phyloP scores from a whole-genome alignment of 176 grass and related monocot genomes.

The Musa itinerans region DNA sequence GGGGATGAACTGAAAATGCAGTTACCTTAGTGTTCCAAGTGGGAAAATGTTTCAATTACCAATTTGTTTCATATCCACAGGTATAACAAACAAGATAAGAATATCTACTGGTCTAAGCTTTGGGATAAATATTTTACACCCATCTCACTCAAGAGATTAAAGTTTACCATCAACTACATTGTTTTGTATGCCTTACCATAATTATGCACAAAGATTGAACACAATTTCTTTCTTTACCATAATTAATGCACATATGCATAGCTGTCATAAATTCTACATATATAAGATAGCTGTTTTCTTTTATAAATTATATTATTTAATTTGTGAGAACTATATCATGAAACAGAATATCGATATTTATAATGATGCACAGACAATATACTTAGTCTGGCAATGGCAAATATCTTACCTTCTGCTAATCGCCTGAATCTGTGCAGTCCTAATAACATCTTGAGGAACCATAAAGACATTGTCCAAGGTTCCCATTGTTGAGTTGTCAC shows the following conservation, averaged over 20 bases:
- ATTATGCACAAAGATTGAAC: not conserved
- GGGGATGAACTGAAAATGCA: no score
- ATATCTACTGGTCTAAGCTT: no score
- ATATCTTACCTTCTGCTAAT: conserved; percentile 68
- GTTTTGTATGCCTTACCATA: no score
- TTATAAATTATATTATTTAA: not conserved
- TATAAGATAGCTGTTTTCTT: not conserved
- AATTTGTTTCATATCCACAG: not conserved
- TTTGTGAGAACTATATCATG: not conserved
- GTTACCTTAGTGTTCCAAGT: no score
- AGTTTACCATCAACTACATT: no score
- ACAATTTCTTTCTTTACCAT: not conserved
- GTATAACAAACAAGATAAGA: not conserved
- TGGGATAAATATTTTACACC: no score
- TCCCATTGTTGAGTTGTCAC: conserved; percentile 20
- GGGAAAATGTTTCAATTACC: no score
- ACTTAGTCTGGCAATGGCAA: not conserved
- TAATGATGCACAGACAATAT: not conserved
- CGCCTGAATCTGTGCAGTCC: conserved; percentile 71
- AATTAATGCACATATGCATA: not conserved
- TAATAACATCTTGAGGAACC: conserved; percentile 41
- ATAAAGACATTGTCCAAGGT: conserved; percentile 37
- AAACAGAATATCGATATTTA: not conserved
- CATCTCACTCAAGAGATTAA: no score
- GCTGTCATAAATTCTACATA: not conserved